These are phyloP conservation scores for Saccharum officinarum DNA, from an alignment of 176 grass and related monocot genomes.

Conservation along the genomic window DNA sequence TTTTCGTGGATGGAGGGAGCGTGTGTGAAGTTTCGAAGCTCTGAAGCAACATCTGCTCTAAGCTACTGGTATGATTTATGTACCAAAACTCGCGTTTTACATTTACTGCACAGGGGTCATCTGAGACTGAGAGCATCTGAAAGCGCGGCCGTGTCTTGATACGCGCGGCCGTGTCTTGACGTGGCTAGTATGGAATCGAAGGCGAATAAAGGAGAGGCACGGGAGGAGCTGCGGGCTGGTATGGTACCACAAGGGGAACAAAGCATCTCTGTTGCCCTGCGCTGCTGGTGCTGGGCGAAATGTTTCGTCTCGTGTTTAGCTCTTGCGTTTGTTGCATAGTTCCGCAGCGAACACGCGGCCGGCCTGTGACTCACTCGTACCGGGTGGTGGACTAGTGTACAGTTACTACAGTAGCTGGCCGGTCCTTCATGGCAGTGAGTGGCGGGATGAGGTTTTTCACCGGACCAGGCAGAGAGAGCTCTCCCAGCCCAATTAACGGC, in stretches of 20 bases:
- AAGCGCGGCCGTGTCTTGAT: not conserved
- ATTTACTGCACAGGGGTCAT: too few species aligned
- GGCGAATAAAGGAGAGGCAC: not conserved
- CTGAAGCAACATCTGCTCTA: too few species aligned
- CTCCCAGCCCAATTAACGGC: slow-evolving; percentile 16
- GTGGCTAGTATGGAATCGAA: not conserved
- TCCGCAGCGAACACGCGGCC: not conserved
- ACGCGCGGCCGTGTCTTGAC: slow-evolving; percentile 1
- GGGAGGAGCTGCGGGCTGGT: not conserved
- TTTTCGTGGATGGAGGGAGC: too few species aligned
- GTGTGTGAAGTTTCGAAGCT: too few species aligned
- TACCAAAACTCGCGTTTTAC: too few species aligned
- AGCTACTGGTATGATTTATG: too few species aligned
- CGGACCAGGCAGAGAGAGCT: not conserved
- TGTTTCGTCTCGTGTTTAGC: not conserved
- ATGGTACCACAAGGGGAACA: not conserved
- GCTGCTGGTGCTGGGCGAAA: not conserved
- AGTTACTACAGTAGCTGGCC: not conserved
- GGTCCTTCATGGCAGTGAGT: not conserved
- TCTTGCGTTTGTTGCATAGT: slow-evolving; percentile 5
- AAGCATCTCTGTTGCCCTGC: not conserved
- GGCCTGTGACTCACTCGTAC: not conserved
- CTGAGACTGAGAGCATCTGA: not conserved
- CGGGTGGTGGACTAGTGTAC: too few species aligned
- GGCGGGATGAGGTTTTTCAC: slow-evolving; percentile 35